Evolutionary conservation across 495 filamentous ascomycete genomes (phyloP).

Genomic region (Zalerion maritima): DNA sequence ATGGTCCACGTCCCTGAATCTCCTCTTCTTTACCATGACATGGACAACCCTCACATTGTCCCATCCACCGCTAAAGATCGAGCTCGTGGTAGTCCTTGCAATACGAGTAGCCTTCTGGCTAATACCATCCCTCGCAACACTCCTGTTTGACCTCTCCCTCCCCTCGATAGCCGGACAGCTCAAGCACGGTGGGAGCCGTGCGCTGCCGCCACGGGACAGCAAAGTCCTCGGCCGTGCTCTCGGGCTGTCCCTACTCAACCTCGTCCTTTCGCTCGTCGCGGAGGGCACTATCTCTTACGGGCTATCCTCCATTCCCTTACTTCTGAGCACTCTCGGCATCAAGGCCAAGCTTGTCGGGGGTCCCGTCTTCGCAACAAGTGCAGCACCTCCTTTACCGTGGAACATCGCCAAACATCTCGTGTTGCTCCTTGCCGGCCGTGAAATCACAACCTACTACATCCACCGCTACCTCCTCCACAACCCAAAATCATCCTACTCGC

Average conservation of each 20-base stretch:
- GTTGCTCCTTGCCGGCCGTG: slow-evolving; percentile 39
- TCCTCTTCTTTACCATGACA: slow-evolving; percentile 81
- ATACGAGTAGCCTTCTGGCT: slow-evolving; percentile 61
- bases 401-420: slow-evolving; percentile 49
- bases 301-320: slow-evolving; percentile 11
- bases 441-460: slow-evolving; percentile 51
- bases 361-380: slow-evolving; percentile 28
- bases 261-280: slow-evolving; percentile 37
- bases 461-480: slow-evolving; percentile 60
- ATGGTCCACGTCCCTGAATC: slow-evolving; percentile 66
- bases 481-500: slow-evolving; percentile 11
- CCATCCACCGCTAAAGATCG: slow-evolving; percentile 60
- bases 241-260: slow-evolving; percentile 49
- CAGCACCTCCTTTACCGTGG: slow-evolving; percentile 30
- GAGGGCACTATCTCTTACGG: slow-evolving; percentile 38
- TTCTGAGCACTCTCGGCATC: too few relatives aligned
- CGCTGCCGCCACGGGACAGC: slow-evolving; percentile 44
- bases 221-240: slow-evolving; percentile 23
- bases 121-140: slow-evolving; percentile 56
- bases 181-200: slow-evolving; percentile 53
- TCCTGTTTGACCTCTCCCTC: slow-evolving; percentile 53
- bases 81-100: slow-evolving; percentile 52
- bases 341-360: too few relatives aligned
- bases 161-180: slow-evolving; percentile 51
- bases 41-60: slow-evolving; percentile 75